A percentile compares a stretch with the other conserved stretches of the same genome.
Evolutionary conservation across 345 rosid species (phyloP).

Genomic region (Hypericum perforatum): DNA sequence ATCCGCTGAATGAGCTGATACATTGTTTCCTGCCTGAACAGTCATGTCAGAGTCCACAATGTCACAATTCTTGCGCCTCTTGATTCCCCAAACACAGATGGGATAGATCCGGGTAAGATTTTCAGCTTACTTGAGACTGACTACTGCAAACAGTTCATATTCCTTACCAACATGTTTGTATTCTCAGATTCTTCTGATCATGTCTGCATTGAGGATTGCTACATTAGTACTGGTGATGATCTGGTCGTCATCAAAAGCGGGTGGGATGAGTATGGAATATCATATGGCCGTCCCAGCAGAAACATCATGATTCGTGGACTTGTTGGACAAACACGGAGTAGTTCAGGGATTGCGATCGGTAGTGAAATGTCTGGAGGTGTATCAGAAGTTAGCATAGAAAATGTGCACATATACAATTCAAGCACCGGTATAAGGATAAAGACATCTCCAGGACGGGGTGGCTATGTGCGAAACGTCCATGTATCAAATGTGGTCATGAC

Average conservation of each 20-base stretch:
- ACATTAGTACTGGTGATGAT: slow-evolving; percentile 89
- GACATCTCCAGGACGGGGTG: slow-evolving; percentile 90
- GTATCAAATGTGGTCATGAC: slow-evolving; percentile 51
- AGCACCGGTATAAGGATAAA: slow-evolving; percentile 63
- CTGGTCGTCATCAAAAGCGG: slow-evolving; percentile 87
- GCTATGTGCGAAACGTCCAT: slow-evolving; percentile 69
- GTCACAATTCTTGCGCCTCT: slow-evolving; percentile 89
- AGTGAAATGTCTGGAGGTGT: slow-evolving; percentile 99
- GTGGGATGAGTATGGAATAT: slow-evolving; percentile 93
- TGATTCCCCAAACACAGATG: slow-evolving; percentile 93
- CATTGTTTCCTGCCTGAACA: slow-evolving; percentile 41
- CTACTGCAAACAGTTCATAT: background rate
- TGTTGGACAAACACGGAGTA: slow-evolving; percentile 51
- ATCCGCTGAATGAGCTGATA: slow-evolving; percentile 28
- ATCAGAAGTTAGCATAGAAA: slow-evolving; percentile 60
- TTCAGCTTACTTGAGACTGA: background rate
- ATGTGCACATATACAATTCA: slow-evolving; percentile 50
- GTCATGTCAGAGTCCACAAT: slow-evolving; percentile 71
- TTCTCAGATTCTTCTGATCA: slow-evolving; percentile 70
- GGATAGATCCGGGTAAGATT: slow-evolving; percentile 83
- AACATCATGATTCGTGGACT: slow-evolving; percentile 63
- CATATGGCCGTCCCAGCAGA: slow-evolving; percentile 66
- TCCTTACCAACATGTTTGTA: slow-evolving; percentile 6
- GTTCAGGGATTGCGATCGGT: slow-evolving; percentile 85
- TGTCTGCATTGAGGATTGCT: slow-evolving; percentile 89